Evolutionary conservation across 768 basidiomycete genomes (phyloP).

Genomic region (Rhodosporidiobolus odoratus): DNA sequence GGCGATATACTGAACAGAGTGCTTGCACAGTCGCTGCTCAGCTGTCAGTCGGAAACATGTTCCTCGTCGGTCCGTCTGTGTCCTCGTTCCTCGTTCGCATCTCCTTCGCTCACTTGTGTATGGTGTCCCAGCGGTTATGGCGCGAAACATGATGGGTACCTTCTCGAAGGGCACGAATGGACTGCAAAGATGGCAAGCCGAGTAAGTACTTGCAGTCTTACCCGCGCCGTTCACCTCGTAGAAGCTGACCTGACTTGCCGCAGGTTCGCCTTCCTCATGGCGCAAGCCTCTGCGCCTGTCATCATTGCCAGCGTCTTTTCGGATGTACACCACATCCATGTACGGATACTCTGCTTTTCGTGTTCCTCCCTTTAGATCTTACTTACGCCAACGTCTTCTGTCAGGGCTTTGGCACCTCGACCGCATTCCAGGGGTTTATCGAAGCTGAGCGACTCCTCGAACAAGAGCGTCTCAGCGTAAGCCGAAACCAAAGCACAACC

Average conservation of each 20-base stretch:
- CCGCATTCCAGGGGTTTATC: neutral
- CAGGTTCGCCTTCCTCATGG: conserved; percentile 16
- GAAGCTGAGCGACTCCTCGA: neutral
- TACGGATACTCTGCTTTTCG: neutral
- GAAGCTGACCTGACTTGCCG: no score
- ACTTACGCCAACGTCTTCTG: neutral
- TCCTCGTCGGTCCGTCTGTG: neutral
- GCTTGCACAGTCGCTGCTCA: conserved; percentile 1
- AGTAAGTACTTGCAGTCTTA: neutral
- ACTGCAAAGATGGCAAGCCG: neutral
- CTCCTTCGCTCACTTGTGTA: neutral
- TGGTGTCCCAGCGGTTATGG: neutral
- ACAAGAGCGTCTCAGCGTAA: no score
- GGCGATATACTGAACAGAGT: neutral
- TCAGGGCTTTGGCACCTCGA: neutral
- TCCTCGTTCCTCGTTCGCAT: neutral
- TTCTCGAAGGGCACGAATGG: neutral
- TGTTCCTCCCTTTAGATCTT: neutral
- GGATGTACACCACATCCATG: conserved; percentile 9
- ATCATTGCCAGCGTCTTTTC: conserved; percentile 7
- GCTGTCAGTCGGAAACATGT: conserved; percentile 13
- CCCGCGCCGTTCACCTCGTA: neutral
- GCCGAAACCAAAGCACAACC: no score
- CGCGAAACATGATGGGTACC: conserved; percentile 6
- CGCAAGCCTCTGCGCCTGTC: neutral